Evolutionary conservation across 2,329 filamentous ascomycete species (phyloP), one percentile per base, ranked within the genome.

Genomic region (Metarhizium brunneum): DNA sequence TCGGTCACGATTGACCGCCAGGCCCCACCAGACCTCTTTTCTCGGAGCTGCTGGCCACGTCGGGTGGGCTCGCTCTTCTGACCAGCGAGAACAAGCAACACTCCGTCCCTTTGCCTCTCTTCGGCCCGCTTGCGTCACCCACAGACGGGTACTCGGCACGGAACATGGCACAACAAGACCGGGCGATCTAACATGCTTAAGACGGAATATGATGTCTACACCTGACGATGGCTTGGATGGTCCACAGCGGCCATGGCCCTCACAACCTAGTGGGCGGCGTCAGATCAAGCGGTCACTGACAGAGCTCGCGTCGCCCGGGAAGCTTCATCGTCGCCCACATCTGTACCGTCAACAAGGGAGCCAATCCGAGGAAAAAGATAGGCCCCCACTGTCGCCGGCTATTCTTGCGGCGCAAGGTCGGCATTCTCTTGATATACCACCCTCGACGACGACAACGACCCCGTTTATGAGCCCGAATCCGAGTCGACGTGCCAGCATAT

Each of bases 201-300:
- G 14, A 30, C 40, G 56, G 52, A 45, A 50, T 42, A 52, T 30
- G 35, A 60, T 62, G 61, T 50, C 57, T 47, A 56, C 58, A 50
- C 56, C 55, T 29, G 36, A 50, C 48, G 47, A 40, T 20, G 52
- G 52, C 40, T 29, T 45, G 47, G 55, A 54, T n/a, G 52, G 40
- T n/a, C 20, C 30, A n/a, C 29, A 52, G 38, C 56, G 50, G 38
- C 2, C 51, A 13, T 36, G 47, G 16, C 48, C 60, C 29, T 47
- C 58, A 32, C 64, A 63, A 54, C 59, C 63, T 30, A 63, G 62
- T 64, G 61, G 64, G 67, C 75, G 75, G 57, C 81, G 82, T 61
- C 78, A 80, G 61, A 71, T 82, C 57, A 78, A 74, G 58, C 76
- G 79, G 38, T 84, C 82, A 50, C 74, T 83, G 57, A 77, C 76